These are phyloP conservation scores for Capronia coronata DNA, from an alignment of 2,329 filamentous ascomycete genomes.

Conservation along the genomic window DNA sequence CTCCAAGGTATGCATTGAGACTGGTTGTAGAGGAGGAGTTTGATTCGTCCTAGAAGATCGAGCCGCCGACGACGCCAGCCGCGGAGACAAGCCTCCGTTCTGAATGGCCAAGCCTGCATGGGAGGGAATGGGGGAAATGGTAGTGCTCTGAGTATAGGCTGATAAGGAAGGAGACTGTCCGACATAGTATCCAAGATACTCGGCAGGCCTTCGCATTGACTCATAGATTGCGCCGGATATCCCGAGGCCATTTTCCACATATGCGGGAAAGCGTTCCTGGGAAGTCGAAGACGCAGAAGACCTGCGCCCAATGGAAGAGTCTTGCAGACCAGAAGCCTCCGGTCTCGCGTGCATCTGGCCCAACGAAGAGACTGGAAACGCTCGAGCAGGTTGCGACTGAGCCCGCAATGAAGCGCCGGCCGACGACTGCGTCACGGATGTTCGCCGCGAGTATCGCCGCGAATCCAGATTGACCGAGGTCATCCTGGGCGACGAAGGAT, in stretches of 20 bases:
- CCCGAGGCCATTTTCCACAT: slow-evolving; percentile 13
- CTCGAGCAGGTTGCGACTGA: slow-evolving; percentile 47
- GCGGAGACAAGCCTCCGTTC: slow-evolving; percentile 35
- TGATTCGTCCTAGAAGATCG: slow-evolving; percentile 9
- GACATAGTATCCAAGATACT: slow-evolving; percentile 44
- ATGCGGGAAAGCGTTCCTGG: slow-evolving; percentile 13
- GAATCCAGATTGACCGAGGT: slow-evolving; percentile 37
- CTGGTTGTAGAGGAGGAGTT: slow-evolving; percentile 9
- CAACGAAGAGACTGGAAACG: slow-evolving; percentile 35
- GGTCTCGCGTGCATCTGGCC: slow-evolving; percentile 33
- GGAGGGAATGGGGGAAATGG: slow-evolving; percentile 36
- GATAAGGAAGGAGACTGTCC: slow-evolving; percentile 40
- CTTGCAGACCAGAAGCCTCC: slow-evolving; percentile 31
- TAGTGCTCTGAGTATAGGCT: slow-evolving; percentile 36
- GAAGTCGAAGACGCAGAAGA: slow-evolving; percentile 30
- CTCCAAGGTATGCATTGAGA: neutral
- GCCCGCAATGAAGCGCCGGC: slow-evolving; percentile 40
- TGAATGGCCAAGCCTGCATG: slow-evolving; percentile 38
- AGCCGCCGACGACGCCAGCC: slow-evolving; percentile 23
- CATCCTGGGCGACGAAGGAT: slow-evolving; percentile 43
- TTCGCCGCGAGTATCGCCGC: slow-evolving; percentile 41
- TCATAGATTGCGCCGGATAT: slow-evolving; percentile 22
- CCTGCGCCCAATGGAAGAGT: slow-evolving; percentile 31
- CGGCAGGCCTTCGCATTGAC: slow-evolving; percentile 37
- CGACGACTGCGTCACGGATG: slow-evolving; percentile 40